A percentile compares a stretch with the other conserved stretches of the same genome.
These are phyloP conservation scores for Citrus mangshanensis DNA, from an alignment of 345 rosid species.

Conservation along the genomic window DNA sequence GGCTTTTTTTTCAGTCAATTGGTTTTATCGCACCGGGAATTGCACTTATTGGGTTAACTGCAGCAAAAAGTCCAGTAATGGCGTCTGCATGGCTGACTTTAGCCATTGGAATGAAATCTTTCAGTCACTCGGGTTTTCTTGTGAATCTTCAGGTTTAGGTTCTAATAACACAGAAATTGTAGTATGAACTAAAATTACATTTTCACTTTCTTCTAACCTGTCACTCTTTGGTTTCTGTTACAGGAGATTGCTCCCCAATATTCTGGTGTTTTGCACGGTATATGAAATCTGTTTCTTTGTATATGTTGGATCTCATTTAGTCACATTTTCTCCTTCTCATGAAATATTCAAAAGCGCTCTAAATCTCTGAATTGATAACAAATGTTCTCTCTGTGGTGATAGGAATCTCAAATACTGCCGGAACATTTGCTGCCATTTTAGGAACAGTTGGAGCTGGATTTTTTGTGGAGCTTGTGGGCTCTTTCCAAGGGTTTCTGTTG, in stretches of 20 bases:
- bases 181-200: background rate
- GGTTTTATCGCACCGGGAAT: constrained; percentile 84
- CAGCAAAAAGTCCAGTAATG: constrained; percentile 62
- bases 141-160: constrained; percentile 84
- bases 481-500: constrained; percentile 86
- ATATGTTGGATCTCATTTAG: background rate
- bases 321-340: background rate
- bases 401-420: constrained; percentile 88
- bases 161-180: background rate
- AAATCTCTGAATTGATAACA: background rate
- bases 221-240: constrained; percentile 15
- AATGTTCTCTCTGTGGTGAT: constrained; percentile 8
- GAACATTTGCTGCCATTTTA: constrained; percentile 83
- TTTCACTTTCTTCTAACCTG: constrained; percentile 20
- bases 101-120: constrained; percentile 88
- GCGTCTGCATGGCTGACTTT: constrained; percentile 96
- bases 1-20: constrained; percentile 59
- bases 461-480: constrained; percentile 84
- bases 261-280: constrained; percentile 94
- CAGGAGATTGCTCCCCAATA: constrained; percentile 94
- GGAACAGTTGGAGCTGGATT: constrained; percentile 97
- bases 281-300: background rate
- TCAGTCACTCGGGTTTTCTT: constrained; percentile 94
- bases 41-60: constrained; percentile 73
- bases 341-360: background rate